Base-by-base conservation (phyloP, 345 rosid genomes). In the Corchorus capsularis region DNA sequence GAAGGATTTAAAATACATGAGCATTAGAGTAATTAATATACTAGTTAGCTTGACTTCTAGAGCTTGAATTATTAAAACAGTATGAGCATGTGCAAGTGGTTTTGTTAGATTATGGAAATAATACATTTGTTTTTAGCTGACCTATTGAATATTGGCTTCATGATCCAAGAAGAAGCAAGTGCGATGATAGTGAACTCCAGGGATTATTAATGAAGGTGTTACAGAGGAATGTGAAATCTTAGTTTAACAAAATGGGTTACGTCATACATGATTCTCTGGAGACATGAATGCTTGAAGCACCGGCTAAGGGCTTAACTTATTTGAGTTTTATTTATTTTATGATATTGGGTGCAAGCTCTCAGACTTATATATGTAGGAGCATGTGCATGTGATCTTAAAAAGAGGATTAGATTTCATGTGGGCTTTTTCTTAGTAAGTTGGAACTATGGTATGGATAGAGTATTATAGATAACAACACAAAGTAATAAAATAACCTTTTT, bases 371-470 rank as follows among this genome's bases (percentile, higher is more conserved):
- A 69, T 57, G 27, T 27, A 76, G 77, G 83, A 72, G 76, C 88
- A 75, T 77, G 85, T 85, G 93, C 94, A 84, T 84, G 89, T 83
- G 88, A 82, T 78, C 79, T 78, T 78, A 82, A 74, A 77, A 34
- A 39, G 46, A 73, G 83, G 95, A 87, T 91, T 85, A 83, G 85
- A 86, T 83, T 82, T 93, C 94, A 86, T 84, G 87, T 76, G 91
- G 84, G 81, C 65, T 69, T 78, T 76, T 52, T 79, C 43, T 63
- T 43, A 55, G 77, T 78, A 81, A 63, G 82, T 78, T 53, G 83
- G 76, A 88, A 35, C 43, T 62, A 63, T 76, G 78, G 57, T 62
- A 77, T 81, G 82, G 85, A 82, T 72, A 78, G 77, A 61, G 15
- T 74, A 74, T 49, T 60, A 45, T 46, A 63, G 73, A 52, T 52